Evolutionary conservation across 2,329 filamentous ascomycete genomes (phyloP).

Genomic region (Cercospora zeae-maydis): DNA sequence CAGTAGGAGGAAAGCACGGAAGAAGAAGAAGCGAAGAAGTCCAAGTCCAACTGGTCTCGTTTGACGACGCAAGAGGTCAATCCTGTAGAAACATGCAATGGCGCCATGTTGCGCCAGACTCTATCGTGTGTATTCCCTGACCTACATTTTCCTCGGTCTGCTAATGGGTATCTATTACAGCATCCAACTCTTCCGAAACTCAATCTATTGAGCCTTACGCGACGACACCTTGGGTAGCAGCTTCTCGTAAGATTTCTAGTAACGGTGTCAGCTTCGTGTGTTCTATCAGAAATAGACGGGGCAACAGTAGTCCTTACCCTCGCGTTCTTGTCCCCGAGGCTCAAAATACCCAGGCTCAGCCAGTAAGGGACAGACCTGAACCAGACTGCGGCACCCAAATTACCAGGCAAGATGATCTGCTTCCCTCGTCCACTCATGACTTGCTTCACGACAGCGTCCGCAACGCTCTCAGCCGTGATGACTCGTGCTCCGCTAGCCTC

Average conservation of each 20-base stretch:
- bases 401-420: slow-evolving; percentile 41
- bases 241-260: slow-evolving; percentile 8
- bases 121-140: slow-evolving; percentile 12
- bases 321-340: slow-evolving; percentile 13
- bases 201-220: slow-evolving; percentile 1
- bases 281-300: not conserved
- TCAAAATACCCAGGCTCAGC: slow-evolving; percentile 17
- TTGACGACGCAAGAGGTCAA: not conserved
- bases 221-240: slow-evolving; percentile 3
- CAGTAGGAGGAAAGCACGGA: not conserved
- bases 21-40: not conserved
- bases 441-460: slow-evolving; percentile 44
- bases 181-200: not conserved
- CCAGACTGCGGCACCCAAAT: slow-evolving; percentile 15
- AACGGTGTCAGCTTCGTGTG: not conserved
- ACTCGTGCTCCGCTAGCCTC: slow-evolving; percentile 34
- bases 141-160: slow-evolving; percentile 2
- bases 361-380: slow-evolving; percentile 17
- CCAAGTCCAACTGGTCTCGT: slow-evolving; percentile 3
- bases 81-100: not conserved
- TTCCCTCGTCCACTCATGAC: slow-evolving; percentile 42
- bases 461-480: slow-evolving; percentile 41
- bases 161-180: slow-evolving; percentile 13
- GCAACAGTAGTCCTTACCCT: slow-evolving; percentile 4
- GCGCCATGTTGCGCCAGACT: not conserved